Evolutionary conservation across 2,329 filamentous ascomycete species (phyloP), one percentile per base, ranked within the genome.

Genomic region (Drechslera avenae): DNA sequence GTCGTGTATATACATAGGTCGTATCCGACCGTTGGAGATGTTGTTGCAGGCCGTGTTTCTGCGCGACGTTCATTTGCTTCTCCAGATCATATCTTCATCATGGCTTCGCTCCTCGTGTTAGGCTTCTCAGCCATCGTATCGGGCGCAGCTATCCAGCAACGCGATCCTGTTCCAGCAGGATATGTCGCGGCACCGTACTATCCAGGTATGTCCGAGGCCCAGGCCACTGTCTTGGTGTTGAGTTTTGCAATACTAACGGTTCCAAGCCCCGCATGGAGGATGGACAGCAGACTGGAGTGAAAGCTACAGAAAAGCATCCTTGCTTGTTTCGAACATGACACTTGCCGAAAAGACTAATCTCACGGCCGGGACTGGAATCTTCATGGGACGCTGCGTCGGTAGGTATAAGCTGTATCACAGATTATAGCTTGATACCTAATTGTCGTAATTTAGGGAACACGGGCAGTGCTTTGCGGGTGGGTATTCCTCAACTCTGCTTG

Each of bases 341-440:
- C 73, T 93, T 48, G 88, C 88, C 2, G 89, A 92, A 69, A 93
- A 92, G 75, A 86, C 87, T 3, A 92, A 91, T 66, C 80, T 91
- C 43, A 91, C 88, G 0, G 83, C 83, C 1, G 89, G 89, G 3
- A 86, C 82, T 1, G 88, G 88, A 1, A 80, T 86, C 34, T 87
- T 80, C 57, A 91, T 91, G 88, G 88, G 79, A 26, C 57, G 68
- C 32, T 94, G 90, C 59, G 86, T 87, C 26, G 26, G 26, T 28
- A 12, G 7, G 26, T 13, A 12, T 13, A 28, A 13, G 1, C 9
- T 13, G 26, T 13, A 28, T 28, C 12, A 28, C 12, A 28, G 4
- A 10, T 10, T 3, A 13, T 28, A 3, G 10, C 10, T 4, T 28
- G 2, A 28, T 28, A 28, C 26, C 26, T 28, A 12, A 28, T 10